Evolutionary conservation across 768 basidiomycete species (phyloP).

Genomic region (Botryobasidium botryosum): DNA sequence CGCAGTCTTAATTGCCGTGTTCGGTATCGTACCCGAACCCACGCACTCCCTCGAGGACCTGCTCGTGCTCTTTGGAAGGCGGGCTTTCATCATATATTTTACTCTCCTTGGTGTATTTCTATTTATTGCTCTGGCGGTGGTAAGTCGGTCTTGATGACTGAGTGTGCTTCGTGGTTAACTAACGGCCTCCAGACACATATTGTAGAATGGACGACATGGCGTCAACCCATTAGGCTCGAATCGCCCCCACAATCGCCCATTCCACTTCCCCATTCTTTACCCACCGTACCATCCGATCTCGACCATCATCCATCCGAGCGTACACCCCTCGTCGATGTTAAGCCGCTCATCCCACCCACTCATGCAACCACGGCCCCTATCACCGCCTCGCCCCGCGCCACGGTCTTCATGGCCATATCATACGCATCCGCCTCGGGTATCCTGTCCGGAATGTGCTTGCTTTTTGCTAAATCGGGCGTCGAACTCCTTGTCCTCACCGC

Average conservation of each 20-base stretch:
- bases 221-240: constrained; percentile 7
- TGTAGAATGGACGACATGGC: constrained; percentile 40
- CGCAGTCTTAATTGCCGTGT: constrained; percentile 76
- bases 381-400: constrained; percentile 11
- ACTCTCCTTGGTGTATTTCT: constrained; percentile 47
- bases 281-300: constrained; percentile 13
- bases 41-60: constrained; percentile 78
- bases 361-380: constrained; percentile 22
- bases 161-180: background rate
- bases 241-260: background rate
- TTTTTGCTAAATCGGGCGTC: constrained; percentile 88
- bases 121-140: constrained; percentile 40
- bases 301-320: background rate
- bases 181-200: constrained; percentile 43
- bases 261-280: constrained; percentile 21
- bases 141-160: constrained; percentile 24
- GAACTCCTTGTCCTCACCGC: constrained; percentile 71
- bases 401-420: constrained; percentile 22
- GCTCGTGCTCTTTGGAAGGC: constrained; percentile 52
- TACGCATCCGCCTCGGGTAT: constrained; percentile 82
- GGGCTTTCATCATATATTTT: constrained; percentile 69
- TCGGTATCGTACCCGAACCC: constrained; percentile 80
- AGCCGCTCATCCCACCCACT: constrained; percentile 23
- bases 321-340: too few species aligned
- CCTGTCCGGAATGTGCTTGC: constrained; percentile 77